phyloP scores from a whole-genome alignment of 2,329 filamentous ascomycete species.

The Claviceps digitariae region DNA sequence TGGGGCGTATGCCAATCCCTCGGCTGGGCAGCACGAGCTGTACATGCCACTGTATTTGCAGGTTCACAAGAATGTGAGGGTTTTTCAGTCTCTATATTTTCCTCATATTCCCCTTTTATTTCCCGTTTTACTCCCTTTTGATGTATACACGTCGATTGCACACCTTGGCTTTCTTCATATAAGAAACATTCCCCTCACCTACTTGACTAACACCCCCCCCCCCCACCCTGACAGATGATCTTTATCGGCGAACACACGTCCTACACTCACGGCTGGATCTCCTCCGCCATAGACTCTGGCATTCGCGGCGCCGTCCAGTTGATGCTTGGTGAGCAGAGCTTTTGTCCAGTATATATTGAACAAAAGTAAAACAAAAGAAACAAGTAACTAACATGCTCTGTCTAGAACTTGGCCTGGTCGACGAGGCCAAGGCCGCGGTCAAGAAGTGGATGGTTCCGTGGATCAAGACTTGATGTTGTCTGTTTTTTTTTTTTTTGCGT shows the following conservation, averaged over 20 bases:
- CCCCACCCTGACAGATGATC: slow-evolving; percentile 32
- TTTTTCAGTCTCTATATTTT: too few species aligned
- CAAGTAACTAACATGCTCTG: background rate
- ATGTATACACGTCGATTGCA: too few species aligned
- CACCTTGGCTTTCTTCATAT: too few species aligned
- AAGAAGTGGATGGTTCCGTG: slow-evolving; percentile 57
- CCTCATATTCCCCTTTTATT: background rate
- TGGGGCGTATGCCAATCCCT: slow-evolving; percentile 48
- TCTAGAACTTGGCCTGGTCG: slow-evolving; percentile 46
- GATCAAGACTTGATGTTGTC: slow-evolving; percentile 25
- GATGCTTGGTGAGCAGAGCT: slow-evolving; percentile 28
- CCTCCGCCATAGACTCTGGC: slow-evolving; percentile 52
- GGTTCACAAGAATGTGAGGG: slow-evolving; percentile 44
- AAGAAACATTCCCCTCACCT: too few species aligned
- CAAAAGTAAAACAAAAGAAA: background rate
- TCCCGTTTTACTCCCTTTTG: too few species aligned
- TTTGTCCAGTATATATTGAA: background rate
- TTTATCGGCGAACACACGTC: slow-evolving; percentile 57
- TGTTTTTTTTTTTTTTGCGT: background rate
- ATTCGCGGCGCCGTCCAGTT: slow-evolving; percentile 52
- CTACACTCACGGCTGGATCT: slow-evolving; percentile 61
- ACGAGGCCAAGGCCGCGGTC: slow-evolving; percentile 51
- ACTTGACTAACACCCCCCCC: too few species aligned
- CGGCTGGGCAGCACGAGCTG: slow-evolving; percentile 51
- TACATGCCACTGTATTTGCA: slow-evolving; percentile 62